These are phyloP conservation scores for Acacia crassicarpa DNA, from an alignment of 306 rosid species.

Conservation along the genomic window DNA sequence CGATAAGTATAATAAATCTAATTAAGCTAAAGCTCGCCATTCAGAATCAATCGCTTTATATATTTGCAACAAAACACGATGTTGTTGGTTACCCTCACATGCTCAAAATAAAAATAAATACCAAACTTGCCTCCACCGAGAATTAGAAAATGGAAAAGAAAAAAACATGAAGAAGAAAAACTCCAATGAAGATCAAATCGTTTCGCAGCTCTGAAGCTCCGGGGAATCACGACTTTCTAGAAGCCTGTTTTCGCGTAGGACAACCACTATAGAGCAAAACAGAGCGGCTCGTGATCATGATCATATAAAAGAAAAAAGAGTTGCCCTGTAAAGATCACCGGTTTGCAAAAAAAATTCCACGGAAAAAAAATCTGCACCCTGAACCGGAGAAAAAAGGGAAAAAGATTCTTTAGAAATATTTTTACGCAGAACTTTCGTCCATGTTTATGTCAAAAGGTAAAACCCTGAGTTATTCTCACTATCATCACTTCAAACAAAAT, in stretches of 20 bases:
- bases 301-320: background rate
- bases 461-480: background rate
- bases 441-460: background rate
- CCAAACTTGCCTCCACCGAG: background rate
- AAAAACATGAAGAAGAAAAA: background rate
- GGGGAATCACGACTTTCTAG: background rate
- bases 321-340: background rate
- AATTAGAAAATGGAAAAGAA: background rate
- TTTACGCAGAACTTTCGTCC: background rate
- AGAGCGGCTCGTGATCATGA: background rate
- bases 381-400: background rate
- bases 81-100: background rate
- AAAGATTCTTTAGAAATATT: background rate
- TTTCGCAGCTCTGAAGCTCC: background rate
- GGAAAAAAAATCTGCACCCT: background rate
- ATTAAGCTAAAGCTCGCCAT: slow-evolving; percentile 8
- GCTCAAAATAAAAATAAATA: background rate
- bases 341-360: background rate
- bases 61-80: background rate
- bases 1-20: background rate
- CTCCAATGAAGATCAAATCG: background rate
- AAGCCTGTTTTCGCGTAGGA: background rate
- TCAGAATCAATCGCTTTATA: slow-evolving; percentile 2
- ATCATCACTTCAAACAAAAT: slow-evolving; percentile 16
- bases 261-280: background rate